Conservation (phyloP, 2,329 filamentous ascomycete species). For the Penicillium verrucosum region DNA sequence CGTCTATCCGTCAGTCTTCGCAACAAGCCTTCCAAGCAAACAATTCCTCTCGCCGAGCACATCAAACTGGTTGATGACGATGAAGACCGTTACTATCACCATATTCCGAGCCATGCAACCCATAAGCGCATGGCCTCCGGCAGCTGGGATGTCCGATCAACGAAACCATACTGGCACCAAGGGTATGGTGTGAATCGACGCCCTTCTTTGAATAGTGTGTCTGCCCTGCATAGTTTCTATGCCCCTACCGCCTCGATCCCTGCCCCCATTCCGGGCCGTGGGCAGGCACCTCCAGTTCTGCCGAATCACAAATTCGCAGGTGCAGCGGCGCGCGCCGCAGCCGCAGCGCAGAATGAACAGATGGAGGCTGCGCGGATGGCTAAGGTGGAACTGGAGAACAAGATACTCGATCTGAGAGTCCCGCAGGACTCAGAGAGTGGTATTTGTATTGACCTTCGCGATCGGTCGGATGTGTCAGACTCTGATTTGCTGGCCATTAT, state of each 20-base stretch:
- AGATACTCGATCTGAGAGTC: slow-evolving; percentile 31
- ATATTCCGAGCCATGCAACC: slow-evolving; percentile 11
- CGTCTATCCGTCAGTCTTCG: slow-evolving; percentile 42
- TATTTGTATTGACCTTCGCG: slow-evolving; percentile 46
- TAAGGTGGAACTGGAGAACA: slow-evolving; percentile 31
- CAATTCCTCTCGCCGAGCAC: slow-evolving; percentile 8
- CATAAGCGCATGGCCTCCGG: slow-evolving; percentile 24
- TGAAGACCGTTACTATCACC: slow-evolving; percentile 17
- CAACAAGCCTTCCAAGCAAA: slow-evolving; percentile 35
- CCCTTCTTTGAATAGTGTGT: slow-evolving; percentile 36
- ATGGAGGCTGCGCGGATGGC: slow-evolving; percentile 24
- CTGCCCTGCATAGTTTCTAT: slow-evolving; percentile 35
- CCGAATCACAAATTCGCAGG: slow-evolving; percentile 41
- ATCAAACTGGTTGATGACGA: slow-evolving; percentile 10
- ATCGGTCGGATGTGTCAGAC: slow-evolving; percentile 36
- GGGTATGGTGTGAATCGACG: slow-evolving; percentile 34
- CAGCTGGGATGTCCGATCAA: slow-evolving; percentile 23
- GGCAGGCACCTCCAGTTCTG: slow-evolving; percentile 39
- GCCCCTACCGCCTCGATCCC: slow-evolving; percentile 28
- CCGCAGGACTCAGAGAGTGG: slow-evolving; percentile 48
- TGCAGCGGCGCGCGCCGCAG: slow-evolving; percentile 47
- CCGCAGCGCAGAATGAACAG: slow-evolving; percentile 49
- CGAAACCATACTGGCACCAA: slow-evolving; percentile 26
- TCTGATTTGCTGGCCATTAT: slow-evolving; percentile 33
- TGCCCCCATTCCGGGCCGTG: slow-evolving; percentile 37